Percentiles rank a stretch among this genome's conserved stretches.
Conservation (phyloP, 192 early-diverging fungal genomes). For the Entomortierella chlamydospora region DNA sequence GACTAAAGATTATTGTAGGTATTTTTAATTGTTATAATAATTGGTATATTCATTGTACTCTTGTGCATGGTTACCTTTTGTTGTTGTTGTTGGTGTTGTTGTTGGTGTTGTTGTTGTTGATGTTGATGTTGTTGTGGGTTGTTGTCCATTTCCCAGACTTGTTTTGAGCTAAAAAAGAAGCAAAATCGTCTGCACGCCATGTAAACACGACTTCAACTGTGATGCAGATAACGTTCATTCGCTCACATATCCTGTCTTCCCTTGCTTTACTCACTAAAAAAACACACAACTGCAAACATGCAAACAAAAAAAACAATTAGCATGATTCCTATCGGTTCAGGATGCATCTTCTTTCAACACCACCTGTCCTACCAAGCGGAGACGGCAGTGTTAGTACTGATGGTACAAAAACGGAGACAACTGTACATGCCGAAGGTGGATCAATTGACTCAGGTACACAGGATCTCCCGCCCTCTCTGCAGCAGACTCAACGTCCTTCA, state of each 20-base stretch:
- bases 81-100: too few species aligned
- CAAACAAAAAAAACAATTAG: conserved; percentile 13
- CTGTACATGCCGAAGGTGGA: neutral
- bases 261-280: neutral
- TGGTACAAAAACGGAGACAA: neutral
- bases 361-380: neutral
- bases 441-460: neutral
- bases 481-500: neutral
- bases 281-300: neutral
- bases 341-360: conserved; percentile 31
- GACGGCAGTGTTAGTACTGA: neutral
- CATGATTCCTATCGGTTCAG: conserved; percentile 40
- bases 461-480: neutral
- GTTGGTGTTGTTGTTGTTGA: too few species aligned
- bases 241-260: conserved; percentile 9
- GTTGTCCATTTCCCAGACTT: too few species aligned
- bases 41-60: too few species aligned
- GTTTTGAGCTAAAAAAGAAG: too few species aligned
- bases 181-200: neutral
- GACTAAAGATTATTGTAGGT: conserved; percentile 40
- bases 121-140: too few species aligned
- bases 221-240: neutral
- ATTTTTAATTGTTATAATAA: neutral
- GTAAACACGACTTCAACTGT: neutral
- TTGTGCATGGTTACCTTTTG: too few species aligned